phyloP scores from a whole-genome alignment of 148 eudicot genomes.

The Chenopodium suecicum region DNA sequence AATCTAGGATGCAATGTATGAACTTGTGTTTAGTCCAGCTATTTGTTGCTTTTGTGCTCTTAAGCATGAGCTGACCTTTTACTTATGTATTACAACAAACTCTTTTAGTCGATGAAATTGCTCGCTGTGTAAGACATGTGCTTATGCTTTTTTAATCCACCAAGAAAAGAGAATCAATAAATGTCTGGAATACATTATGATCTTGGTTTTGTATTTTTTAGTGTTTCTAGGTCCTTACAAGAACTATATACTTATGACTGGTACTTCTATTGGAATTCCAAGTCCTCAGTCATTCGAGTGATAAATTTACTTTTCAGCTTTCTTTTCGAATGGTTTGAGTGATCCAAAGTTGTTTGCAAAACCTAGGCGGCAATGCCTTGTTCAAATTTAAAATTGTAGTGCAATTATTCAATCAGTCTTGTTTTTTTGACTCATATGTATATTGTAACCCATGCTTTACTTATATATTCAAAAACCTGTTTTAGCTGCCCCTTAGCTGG shows the following conservation, averaged over 20 bases:
- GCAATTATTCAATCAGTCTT: too few species aligned
- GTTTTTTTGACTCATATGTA: too few species aligned
- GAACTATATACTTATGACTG: not conserved
- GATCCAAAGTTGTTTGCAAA: too few species aligned
- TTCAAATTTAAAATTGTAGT: too few species aligned
- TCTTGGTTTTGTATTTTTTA: not conserved
- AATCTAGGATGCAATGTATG: not conserved
- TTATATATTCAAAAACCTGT: not conserved
- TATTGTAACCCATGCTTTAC: too few species aligned
- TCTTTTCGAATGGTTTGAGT: not conserved
- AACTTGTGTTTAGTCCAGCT: not conserved
- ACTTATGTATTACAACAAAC: not conserved
- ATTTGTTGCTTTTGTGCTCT: not conserved
- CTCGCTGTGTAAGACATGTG: not conserved
- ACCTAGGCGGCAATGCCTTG: too few species aligned
- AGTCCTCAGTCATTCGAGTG: not conserved
- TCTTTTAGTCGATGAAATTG: not conserved
- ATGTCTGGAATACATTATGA: not conserved
- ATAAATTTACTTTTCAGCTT: not conserved
- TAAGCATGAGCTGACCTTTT: not conserved
- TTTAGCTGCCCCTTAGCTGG: not conserved
- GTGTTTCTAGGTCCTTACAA: not conserved
- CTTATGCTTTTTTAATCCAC: not conserved
- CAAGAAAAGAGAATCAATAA: not conserved
- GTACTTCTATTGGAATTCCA: not conserved